phyloP scores from a whole-genome alignment of 2,329 filamentous ascomycete species.

The Sarocladiaceae sp. region DNA sequence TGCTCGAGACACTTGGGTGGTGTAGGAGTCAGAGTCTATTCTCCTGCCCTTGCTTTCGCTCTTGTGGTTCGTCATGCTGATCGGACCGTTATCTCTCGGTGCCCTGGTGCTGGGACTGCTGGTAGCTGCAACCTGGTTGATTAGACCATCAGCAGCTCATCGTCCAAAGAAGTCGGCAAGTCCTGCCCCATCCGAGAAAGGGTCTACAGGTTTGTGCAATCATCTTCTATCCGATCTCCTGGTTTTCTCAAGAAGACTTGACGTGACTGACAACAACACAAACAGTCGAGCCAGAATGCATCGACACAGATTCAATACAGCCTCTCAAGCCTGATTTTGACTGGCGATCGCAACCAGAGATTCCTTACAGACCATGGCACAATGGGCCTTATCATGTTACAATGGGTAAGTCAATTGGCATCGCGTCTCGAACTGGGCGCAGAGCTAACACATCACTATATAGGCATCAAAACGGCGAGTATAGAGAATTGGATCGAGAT shows the following conservation, averaged over 20 bases:
- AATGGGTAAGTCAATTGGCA: neutral
- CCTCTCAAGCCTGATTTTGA: neutral
- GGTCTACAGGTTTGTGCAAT: neutral
- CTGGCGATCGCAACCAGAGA: neutral
- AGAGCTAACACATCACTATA: neutral
- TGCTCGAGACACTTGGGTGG: too few species aligned
- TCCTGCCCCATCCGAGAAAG: neutral
- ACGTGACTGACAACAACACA: neutral
- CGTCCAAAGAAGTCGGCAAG: neutral
- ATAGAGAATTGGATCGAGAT: neutral
- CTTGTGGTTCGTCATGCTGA: neutral
- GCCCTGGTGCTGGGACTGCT: neutral
- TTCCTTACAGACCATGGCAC: conserved; percentile 2
- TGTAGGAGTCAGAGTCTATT: too few species aligned
- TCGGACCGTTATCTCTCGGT: neutral
- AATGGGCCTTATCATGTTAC: conserved; percentile 3
- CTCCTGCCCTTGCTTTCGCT: too few species aligned
- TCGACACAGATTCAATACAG: neutral
- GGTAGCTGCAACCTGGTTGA: neutral
- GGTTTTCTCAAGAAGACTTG: neutral
- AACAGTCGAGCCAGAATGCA: neutral
- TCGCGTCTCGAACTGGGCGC: neutral
- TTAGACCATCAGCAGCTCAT: neutral
- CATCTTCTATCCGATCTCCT: neutral
- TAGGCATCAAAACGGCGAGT: neutral